Evolutionary conservation across 2,329 filamentous ascomycete species (phyloP).

Genomic region (Teratosphaeria nubilosa): DNA sequence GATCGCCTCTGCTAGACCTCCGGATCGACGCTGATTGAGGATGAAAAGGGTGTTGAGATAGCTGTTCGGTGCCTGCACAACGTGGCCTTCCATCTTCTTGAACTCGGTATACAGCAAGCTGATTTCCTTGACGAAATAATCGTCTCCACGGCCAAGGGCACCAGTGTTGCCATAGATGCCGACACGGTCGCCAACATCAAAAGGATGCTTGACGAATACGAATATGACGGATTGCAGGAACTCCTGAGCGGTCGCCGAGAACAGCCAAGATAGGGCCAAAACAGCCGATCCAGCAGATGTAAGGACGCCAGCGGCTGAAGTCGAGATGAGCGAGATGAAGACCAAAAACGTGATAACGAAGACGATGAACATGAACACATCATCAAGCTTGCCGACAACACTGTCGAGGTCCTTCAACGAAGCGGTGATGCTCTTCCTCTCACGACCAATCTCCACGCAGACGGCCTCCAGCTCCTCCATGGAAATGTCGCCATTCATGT

Average conservation of each 20-base stretch:
- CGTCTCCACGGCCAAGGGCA: constrained; percentile 66
- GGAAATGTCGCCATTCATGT: constrained; percentile 91
- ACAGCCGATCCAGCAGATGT: constrained; percentile 79
- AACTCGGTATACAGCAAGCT: constrained; percentile 90
- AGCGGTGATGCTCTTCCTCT: constrained; percentile 90
- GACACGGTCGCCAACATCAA: constrained; percentile 89
- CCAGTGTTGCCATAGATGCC: constrained; percentile 87
- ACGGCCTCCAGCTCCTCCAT: constrained; percentile 91
- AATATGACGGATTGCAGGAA: constrained; percentile 91
- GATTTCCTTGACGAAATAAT: constrained; percentile 94
- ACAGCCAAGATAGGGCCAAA: constrained; percentile 85
- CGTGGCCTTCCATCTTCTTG: constrained; percentile 96
- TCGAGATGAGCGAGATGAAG: constrained; percentile 80
- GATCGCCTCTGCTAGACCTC: constrained; percentile 76
- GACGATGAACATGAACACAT: constrained; percentile 82
- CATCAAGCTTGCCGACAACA: constrained; percentile 80
- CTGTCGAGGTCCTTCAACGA: constrained; percentile 92
- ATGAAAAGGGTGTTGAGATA: constrained; percentile 83
- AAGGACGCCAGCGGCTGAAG: constrained; percentile 81
- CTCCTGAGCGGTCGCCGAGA: constrained; percentile 86
- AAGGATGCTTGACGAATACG: constrained; percentile 94
- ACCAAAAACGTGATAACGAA: constrained; percentile 71
- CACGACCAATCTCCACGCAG: constrained; percentile 86
- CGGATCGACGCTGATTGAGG: constrained; percentile 84
- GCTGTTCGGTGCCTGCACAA: constrained; percentile 92